Percentiles rank a stretch among this genome's conserved stretches.
Evolutionary conservation across 179 eudicot species (phyloP).

Genomic region (Beta lomatogona): DNA sequence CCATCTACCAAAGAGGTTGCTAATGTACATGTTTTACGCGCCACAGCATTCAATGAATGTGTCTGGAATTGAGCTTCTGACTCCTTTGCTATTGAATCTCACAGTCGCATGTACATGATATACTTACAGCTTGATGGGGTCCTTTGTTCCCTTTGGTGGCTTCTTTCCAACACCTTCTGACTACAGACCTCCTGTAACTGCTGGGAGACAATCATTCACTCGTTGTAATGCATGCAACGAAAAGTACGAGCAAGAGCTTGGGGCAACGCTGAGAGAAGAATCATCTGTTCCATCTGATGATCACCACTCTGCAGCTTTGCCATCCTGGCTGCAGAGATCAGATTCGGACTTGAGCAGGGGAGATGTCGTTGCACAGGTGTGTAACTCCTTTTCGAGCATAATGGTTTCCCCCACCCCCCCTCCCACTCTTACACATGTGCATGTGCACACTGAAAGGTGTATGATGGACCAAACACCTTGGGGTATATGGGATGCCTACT

Average conservation of each 20-base stretch:
- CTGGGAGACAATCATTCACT: slow-evolving; percentile 35
- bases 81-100: slow-evolving; percentile 41
- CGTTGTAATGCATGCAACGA: slow-evolving; percentile 64
- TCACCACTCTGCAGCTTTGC: slow-evolving; percentile 42
- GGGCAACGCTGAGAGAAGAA: slow-evolving; percentile 46
- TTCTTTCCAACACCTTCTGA: slow-evolving; percentile 78
- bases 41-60: neutral
- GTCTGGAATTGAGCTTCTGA: slow-evolving; percentile 36
- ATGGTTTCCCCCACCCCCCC: neutral
- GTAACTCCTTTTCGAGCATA: slow-evolving; percentile 36
- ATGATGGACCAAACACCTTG: neutral
- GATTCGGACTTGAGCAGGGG: slow-evolving; percentile 48
- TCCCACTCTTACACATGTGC: neutral
- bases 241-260: slow-evolving; percentile 66
- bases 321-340: slow-evolving; percentile 55
- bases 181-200: slow-evolving; percentile 36
- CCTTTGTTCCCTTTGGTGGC: slow-evolving; percentile 98
- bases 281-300: slow-evolving; percentile 46
- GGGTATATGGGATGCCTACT: neutral
- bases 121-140: slow-evolving; percentile 87
- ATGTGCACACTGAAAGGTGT: neutral
- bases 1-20: neutral
- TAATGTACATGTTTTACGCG: neutral
- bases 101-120: slow-evolving; percentile 53
- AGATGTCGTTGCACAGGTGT: slow-evolving; percentile 47